These are phyloP conservation scores for Backusella tarrabulga DNA, from an alignment of 192 early-diverging fungal genomes.

Conservation along the genomic window DNA sequence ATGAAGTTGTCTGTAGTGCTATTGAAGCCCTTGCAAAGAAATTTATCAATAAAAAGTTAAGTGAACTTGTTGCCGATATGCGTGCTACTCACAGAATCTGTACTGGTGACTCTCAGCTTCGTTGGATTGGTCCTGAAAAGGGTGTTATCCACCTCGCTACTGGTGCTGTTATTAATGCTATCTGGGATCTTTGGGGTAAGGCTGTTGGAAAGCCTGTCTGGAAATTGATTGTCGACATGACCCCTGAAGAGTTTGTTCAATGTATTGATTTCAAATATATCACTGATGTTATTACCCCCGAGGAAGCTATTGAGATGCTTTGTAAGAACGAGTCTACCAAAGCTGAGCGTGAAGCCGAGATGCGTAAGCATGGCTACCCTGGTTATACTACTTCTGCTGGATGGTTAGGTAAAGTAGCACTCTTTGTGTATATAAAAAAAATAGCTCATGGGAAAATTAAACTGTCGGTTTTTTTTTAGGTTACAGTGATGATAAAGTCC, in stretches of 20 bases:
- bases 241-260: constrained; percentile 40
- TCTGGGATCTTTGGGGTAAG: constrained; percentile 49
- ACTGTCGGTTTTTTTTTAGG: constrained; percentile 18
- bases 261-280: constrained; percentile 48
- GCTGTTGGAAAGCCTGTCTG: constrained; percentile 41
- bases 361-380: constrained; percentile 38
- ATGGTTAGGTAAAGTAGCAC: constrained; percentile 35
- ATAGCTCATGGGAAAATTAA: background rate
- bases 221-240: constrained; percentile 43
- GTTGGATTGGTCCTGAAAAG: constrained; percentile 47
- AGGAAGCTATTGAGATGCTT: constrained; percentile 41
- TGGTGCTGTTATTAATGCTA: constrained; percentile 44
- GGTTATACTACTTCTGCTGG: constrained; percentile 45
- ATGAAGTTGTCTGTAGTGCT: constrained; percentile 30
- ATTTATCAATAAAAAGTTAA: constrained; percentile 30
- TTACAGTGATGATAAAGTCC: constrained; percentile 43
- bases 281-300: constrained; percentile 41
- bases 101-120: constrained; percentile 38
- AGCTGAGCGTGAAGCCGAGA: constrained; percentile 30
- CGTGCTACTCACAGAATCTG: constrained; percentile 31
- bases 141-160: constrained; percentile 41
- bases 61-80: constrained; percentile 29
- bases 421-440: background rate
- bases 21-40: constrained; percentile 38
- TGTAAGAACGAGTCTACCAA: constrained; percentile 40